Evolutionary conservation across 352 stramenopile species (phyloP).

Genomic region (Blastocystis sp.): DNA sequence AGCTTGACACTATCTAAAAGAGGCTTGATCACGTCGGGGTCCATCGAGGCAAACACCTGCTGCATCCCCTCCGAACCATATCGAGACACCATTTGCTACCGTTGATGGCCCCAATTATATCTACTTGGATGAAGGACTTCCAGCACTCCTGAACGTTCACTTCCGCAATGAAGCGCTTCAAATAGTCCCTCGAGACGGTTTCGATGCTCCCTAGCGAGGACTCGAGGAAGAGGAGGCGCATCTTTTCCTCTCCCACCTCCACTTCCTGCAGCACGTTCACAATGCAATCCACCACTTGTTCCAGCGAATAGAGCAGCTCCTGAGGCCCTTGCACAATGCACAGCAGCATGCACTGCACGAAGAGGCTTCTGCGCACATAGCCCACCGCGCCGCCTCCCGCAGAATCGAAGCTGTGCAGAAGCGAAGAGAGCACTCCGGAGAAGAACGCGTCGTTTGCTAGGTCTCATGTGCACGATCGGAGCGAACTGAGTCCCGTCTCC

Average conservation of each 20-base stretch:
- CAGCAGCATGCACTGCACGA: slow-evolving; percentile 48
- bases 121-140: background rate
- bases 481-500: background rate
- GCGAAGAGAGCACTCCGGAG: background rate
- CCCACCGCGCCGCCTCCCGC: slow-evolving; percentile 50
- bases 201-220: background rate
- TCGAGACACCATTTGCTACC: background rate
- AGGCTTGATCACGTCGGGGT: background rate
- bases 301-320: background rate
- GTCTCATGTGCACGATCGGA: background rate
- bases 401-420: slow-evolving; percentile 44
- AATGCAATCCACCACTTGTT: slow-evolving; percentile 38
- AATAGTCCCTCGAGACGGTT: slow-evolving; percentile 20
- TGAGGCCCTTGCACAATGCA: slow-evolving; percentile 19
- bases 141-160: slow-evolving; percentile 7
- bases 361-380: slow-evolving; percentile 46
- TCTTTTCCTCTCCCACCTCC: slow-evolving; percentile 56
- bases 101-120: background rate
- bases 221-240: slow-evolving; percentile 51
- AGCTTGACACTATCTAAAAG: background rate
- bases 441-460: slow-evolving; percentile 28
- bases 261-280: slow-evolving; percentile 47
- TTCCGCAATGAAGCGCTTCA: slow-evolving; percentile 19
- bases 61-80: background rate
- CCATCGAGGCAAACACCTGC: background rate